Conservation (phyloP, 2,329 filamentous ascomycete species). For the Alternaria alternata region DNA sequence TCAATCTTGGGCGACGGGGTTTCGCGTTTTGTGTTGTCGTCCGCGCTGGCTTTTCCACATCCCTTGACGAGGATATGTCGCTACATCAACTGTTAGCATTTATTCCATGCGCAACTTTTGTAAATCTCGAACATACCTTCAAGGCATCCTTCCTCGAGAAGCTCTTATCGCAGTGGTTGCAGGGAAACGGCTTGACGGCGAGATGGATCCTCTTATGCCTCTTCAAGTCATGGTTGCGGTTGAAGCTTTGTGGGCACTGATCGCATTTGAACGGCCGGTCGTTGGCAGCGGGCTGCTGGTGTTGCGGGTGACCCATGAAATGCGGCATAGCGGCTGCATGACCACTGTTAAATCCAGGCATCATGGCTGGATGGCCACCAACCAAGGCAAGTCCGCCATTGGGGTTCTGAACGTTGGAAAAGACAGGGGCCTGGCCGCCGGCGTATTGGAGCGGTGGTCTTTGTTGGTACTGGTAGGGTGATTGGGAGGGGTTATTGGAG, state of each 20-base stretch:
- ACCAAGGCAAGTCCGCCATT: constrained; percentile 76
- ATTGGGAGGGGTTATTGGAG: constrained; percentile 57
- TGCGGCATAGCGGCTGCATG: constrained; percentile 72
- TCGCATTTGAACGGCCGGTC: constrained; percentile 96
- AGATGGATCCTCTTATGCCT: constrained; percentile 94
- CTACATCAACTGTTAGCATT: constrained; percentile 48
- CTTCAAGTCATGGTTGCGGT: constrained; percentile 95
- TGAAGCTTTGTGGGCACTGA: constrained; percentile 90
- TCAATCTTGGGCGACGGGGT: constrained; percentile 45
- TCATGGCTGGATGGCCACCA: constrained; percentile 65
- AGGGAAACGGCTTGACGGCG: constrained; percentile 94
- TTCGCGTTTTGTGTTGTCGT: constrained; percentile 46
- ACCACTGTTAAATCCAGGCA: constrained; percentile 67
- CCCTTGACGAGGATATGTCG: constrained; percentile 74
- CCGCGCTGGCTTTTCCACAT: constrained; percentile 62
- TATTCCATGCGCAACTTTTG: constrained; percentile 44
- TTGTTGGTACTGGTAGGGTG: constrained; percentile 57
- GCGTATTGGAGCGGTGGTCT: constrained; percentile 51
- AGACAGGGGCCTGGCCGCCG: constrained; percentile 68
- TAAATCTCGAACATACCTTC: constrained; percentile 71
- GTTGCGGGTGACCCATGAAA: constrained; percentile 62
- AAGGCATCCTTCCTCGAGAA: constrained; percentile 96
- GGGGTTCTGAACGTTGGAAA: constrained; percentile 81
- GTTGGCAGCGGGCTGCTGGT: constrained; percentile 64
- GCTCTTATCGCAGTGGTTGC: constrained; percentile 89